Evolutionary conservation across 2,329 filamentous ascomycete species (phyloP).

Genomic region (Metarhizium rileyi): DNA sequence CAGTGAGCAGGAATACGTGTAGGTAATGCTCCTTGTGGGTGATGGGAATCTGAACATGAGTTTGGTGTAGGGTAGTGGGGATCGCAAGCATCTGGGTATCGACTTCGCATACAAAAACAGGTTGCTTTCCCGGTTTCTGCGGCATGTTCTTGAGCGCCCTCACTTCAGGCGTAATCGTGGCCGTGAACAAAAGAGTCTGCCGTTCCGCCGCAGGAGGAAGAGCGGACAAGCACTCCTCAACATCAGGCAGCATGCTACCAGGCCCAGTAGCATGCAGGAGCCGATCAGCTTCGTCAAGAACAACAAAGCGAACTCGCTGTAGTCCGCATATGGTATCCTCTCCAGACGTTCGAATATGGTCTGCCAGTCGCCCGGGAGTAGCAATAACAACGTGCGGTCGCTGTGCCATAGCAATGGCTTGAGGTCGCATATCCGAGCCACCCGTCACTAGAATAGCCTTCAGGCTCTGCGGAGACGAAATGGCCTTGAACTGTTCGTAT

Average conservation of each 20-base stretch:
- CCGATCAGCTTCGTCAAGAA: constrained; percentile 92
- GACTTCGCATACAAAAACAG: constrained; percentile 83
- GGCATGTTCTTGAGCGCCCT: constrained; percentile 74
- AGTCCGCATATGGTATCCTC: constrained; percentile 82
- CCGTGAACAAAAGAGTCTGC: constrained; percentile 94
- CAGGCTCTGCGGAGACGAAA: constrained; percentile 77
- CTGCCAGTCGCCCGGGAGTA: constrained; percentile 83
- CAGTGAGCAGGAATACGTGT: constrained; percentile 76
- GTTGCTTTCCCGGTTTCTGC: constrained; percentile 55
- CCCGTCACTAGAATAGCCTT: constrained; percentile 87
- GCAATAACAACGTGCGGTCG: constrained; percentile 89
- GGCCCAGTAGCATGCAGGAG: constrained; percentile 62
- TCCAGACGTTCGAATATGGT: constrained; percentile 86
- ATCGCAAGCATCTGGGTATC: constrained; percentile 68
- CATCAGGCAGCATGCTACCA: constrained; percentile 89
- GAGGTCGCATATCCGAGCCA: constrained; percentile 82
- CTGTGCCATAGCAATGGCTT: constrained; percentile 73
- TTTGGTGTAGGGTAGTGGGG: constrained; percentile 71
- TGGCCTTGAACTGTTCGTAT: constrained; percentile 89
- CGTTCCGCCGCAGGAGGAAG: constrained; percentile 68
- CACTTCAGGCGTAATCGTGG: constrained; percentile 89
- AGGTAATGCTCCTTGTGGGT: constrained; percentile 93
- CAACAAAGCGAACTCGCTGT: constrained; percentile 69
- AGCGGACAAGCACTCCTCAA: constrained; percentile 76
- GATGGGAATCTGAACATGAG: constrained; percentile 78